Conservation (phyloP, 345 rosid species). For the Pugionium dolabratum region DNA sequence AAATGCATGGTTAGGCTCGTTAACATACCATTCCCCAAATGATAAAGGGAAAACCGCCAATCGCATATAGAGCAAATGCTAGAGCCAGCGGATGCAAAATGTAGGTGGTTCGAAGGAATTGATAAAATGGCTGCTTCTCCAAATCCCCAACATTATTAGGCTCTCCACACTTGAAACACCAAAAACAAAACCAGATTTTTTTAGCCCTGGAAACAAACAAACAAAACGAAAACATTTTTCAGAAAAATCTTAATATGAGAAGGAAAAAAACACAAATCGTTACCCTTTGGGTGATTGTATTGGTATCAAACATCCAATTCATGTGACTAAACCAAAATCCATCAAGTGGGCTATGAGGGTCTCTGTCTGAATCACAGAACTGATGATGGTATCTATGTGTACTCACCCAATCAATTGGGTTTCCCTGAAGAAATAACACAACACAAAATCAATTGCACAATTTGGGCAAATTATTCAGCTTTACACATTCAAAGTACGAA, state of each 20-base stretch:
- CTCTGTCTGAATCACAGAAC: conserved; percentile 83
- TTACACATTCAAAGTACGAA: neutral
- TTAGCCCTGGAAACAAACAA: neutral
- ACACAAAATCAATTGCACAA: conserved; percentile 11
- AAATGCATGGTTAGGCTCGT: neutral
- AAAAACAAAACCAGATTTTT: neutral
- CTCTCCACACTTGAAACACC: conserved; percentile 66
- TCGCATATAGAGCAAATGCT: neutral
- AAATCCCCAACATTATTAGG: conserved; percentile 78
- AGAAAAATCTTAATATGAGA: neutral
- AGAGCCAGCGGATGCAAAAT: neutral
- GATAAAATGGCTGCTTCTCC: conserved; percentile 57
- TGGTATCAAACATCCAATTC: conserved; percentile 79
- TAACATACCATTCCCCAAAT: neutral
- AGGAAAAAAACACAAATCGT: neutral
- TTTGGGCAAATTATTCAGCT: too few relatives aligned
- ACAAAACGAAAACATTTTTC: neutral
- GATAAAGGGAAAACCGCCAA: neutral
- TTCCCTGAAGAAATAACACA: conserved; percentile 36
- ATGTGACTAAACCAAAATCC: conserved; percentile 96
- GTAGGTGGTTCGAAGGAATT: neutral
- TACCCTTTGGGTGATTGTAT: conserved; percentile 60
- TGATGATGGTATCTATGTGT: conserved; percentile 92
- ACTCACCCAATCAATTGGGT: conserved; percentile 94
- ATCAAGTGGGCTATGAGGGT: conserved; percentile 88